Base-by-base conservation (phyloP, 78 protist species). In the Ministeria vibrans region DNA sequence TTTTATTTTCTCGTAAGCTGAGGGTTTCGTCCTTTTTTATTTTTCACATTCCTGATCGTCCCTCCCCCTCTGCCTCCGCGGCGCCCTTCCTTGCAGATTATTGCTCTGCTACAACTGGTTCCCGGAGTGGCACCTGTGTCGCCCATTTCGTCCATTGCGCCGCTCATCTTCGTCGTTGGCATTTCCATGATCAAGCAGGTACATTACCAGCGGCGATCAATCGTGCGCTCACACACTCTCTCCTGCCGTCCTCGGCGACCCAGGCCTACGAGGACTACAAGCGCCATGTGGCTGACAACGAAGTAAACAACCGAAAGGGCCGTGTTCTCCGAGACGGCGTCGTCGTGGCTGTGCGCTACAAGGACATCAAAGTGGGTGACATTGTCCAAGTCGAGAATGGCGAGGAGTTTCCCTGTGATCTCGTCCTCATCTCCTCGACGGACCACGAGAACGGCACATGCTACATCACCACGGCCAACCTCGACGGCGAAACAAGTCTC, bases 401-500 rank as follows among this genome's bases (percentile, higher is more conserved):
- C 41, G 77, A 82, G 66, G 78, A 77, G 28, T 76, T 70, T 18
- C 86, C 86, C 6, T 80, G 81, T 1, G 86, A 82, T n/a, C 0
- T 74, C 43, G 51, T 82, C 25, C 70, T 82, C 18, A 44, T 82
- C 30, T 62, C 41, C 64, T n/a, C n/a, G n/a, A 59, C 75, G 15
- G 81, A 73, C 38, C n/a, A 49, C 15, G 27, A 36, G 2, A 76
- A 66, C n/a, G 96, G 96, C 13, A 66, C 70, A 32, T 83, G 85
- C 34, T 93, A 82, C 46, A 32, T 93, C 30, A 90, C 89, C 4
- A 93, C 96, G 5, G 72, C 83, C 68, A 86, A 93, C 5, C 79
- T 93, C 30, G 96, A 93, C n/a, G 96, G 94, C 0, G 92, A 88
- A 61, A 88, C 89, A 32, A 80, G 71, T 45, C 42, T 83, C 63